These are phyloP conservation scores for Dinochytrium kinnereticum DNA, from an alignment of 371 early-diverging fungal genomes.

Conservation along the genomic window DNA sequence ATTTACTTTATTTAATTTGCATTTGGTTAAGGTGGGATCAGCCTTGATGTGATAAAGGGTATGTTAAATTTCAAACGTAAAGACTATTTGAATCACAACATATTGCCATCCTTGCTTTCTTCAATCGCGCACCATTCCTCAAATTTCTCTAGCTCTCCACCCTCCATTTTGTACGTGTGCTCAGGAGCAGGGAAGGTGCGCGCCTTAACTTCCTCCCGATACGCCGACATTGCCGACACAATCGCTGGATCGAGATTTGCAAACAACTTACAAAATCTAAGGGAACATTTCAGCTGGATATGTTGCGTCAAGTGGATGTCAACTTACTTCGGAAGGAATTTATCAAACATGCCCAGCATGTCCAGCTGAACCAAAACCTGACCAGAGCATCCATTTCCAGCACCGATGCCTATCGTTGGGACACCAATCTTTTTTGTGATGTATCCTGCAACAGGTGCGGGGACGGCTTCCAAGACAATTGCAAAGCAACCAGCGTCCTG, in stretches of 20 bases:
- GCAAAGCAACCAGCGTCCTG: conserved; percentile 92
- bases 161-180: conserved; percentile 63
- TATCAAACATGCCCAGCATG: conserved; percentile 84
- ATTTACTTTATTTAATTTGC: too few species aligned
- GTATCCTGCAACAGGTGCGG: conserved; percentile 80
- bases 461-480: conserved; percentile 93
- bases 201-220: conserved; percentile 75
- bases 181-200: conserved; percentile 77
- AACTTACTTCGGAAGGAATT: conserved; percentile 73
- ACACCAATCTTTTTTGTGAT: conserved; percentile 77
- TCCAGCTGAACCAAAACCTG: conserved; percentile 94
- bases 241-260: conserved; percentile 75
- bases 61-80: too few species aligned
- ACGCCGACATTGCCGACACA: conserved; percentile 71
- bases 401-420: conserved; percentile 97
- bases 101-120: conserved; percentile 19
- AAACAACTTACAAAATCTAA: conserved; percentile 88
- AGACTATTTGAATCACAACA: too few species aligned
- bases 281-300: neutral
- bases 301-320: neutral
- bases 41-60: too few species aligned
- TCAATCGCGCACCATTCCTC: conserved; percentile 36
- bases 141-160: conserved; percentile 52
- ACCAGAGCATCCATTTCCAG: conserved; percentile 85
- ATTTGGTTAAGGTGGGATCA: too few species aligned